phyloP scores from a whole-genome alignment of 2,329 filamentous ascomycete genomes.

The Neonectria magnoliae region DNA sequence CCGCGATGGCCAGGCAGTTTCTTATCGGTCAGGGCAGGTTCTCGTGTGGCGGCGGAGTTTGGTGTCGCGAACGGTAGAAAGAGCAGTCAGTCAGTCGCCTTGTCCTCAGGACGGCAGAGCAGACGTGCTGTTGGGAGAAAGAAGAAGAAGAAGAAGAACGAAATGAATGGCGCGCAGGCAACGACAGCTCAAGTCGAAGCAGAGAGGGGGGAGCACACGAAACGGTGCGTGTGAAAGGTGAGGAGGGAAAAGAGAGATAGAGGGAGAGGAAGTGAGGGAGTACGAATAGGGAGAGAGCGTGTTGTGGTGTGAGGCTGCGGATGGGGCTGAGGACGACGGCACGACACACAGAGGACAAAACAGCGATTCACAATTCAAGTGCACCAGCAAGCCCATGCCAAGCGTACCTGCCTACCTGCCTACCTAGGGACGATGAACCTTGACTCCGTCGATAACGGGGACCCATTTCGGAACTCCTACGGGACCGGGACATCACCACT shows the following conservation, averaged over 20 bases:
- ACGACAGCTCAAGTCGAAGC: slow-evolving; percentile 37
- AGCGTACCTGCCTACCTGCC: not conserved
- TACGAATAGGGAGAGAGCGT: slow-evolving; percentile 6
- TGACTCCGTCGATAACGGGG: slow-evolving; percentile 13
- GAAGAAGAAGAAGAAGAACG: slow-evolving; percentile 6
- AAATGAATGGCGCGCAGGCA: slow-evolving; percentile 37
- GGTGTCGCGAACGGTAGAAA: slow-evolving; percentile 26
- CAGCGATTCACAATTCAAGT: slow-evolving; percentile 4
- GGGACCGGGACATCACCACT: slow-evolving; percentile 1
- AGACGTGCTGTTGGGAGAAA: slow-evolving; percentile 21
- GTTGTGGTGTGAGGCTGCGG: slow-evolving; percentile 14
- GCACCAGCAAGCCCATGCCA: not conserved
- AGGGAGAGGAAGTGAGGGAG: slow-evolving; percentile 11
- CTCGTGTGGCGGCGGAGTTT: slow-evolving; percentile 15
- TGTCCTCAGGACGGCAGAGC: slow-evolving; percentile 31
- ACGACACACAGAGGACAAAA: slow-evolving; percentile 10
- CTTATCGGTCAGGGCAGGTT: slow-evolving; percentile 16
- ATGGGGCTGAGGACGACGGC: slow-evolving; percentile 7
- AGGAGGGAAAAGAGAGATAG: slow-evolving; percentile 17
- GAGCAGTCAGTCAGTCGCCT: slow-evolving; percentile 10
- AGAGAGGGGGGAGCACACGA: slow-evolving; percentile 15
- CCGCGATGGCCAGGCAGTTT: slow-evolving; percentile 2
- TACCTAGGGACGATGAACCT: not conserved
- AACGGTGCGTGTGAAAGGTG: slow-evolving; percentile 30
- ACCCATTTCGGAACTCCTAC: slow-evolving; percentile 14